A percentile compares a stretch with the other conserved stretches of the same genome.
Evolutionary conservation across 768 basidiomycete species (phyloP).

Genomic region (Udeniomyces megalosporus): DNA sequence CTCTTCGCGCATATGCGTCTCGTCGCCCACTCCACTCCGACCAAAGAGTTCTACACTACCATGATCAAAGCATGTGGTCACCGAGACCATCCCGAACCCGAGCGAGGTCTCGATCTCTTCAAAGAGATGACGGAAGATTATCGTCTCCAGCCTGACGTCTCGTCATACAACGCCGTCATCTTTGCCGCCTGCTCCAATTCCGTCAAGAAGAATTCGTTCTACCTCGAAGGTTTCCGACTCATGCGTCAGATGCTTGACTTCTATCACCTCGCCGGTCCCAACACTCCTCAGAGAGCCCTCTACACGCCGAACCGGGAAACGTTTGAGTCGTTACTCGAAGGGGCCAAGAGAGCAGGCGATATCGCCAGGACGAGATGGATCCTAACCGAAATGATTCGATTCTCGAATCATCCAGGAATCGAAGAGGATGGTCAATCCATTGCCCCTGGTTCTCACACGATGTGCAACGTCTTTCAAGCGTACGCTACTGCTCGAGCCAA

Average conservation of each 20-base stretch:
- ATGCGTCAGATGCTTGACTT: constrained; percentile 74
- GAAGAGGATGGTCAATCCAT: constrained; percentile 16
- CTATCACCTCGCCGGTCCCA: constrained; percentile 42
- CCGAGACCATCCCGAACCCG: constrained; percentile 48
- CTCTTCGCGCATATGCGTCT: constrained; percentile 93
- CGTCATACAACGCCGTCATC: constrained; percentile 68
- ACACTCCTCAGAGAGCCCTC: constrained; percentile 31
- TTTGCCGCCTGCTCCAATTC: constrained; percentile 45
- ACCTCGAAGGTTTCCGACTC: constrained; percentile 67
- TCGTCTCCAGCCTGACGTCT: constrained; percentile 44
- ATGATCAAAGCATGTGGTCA: constrained; percentile 78
- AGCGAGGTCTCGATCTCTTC: constrained; percentile 83
- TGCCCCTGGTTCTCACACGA: constrained; percentile 45
- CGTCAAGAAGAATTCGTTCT: constrained; percentile 32
- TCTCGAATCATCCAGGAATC: constrained; percentile 17
- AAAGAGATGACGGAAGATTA: constrained; percentile 74
- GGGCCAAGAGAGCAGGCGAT: constrained; percentile 74
- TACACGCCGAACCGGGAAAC: constrained; percentile 46
- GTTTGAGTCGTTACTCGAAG: constrained; percentile 73
- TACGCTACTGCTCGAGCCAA: constrained; percentile 68
- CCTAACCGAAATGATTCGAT: constrained; percentile 59
- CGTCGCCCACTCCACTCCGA: constrained; percentile 70
- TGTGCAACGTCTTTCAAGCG: constrained; percentile 72
- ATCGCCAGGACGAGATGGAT: constrained; percentile 73
- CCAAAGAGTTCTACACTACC: constrained; percentile 50